A percentile compares a stretch with the other conserved stretches of the same genome.
phyloP scores from a whole-genome alignment of 345 rosid genomes.

The Boechera divaricarpa region DNA sequence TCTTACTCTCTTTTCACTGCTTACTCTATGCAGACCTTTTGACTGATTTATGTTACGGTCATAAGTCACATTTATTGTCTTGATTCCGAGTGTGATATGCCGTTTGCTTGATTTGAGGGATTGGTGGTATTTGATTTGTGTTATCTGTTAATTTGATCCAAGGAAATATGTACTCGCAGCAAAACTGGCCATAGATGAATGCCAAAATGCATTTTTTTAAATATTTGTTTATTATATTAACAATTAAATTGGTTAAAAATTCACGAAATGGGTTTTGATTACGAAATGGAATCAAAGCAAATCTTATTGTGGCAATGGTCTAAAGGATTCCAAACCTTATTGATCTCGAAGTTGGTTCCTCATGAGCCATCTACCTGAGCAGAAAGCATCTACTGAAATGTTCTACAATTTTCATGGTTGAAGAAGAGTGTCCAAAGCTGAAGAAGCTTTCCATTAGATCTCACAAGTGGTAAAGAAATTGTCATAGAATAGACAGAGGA shows the following conservation, averaged over 20 bases:
- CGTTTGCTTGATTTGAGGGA: conserved; percentile 4
- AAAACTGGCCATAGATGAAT: neutral
- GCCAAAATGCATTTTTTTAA: neutral
- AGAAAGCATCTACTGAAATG: too few species aligned
- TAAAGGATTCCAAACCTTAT: neutral
- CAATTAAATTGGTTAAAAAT: too few species aligned
- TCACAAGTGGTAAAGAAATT: too few species aligned
- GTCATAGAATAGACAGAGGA: too few species aligned
- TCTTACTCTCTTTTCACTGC: conserved; percentile 71
- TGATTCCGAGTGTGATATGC: neutral
- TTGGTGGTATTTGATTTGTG: neutral
- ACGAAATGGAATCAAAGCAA: too few species aligned
- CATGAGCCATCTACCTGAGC: too few species aligned
- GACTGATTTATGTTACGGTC: conserved; percentile 56
- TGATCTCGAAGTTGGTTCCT: too few species aligned
- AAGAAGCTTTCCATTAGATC: too few species aligned
- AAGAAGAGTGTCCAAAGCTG: too few species aligned
- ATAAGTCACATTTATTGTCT: conserved; percentile 37
- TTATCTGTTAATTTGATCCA: neutral
- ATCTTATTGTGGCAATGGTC: neutral
- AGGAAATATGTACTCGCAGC: neutral
- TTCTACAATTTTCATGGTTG: too few species aligned
- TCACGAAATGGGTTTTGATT: neutral
- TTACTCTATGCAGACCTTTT: conserved; percentile 56
- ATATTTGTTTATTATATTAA: too few species aligned